A percentile compares a stretch with the other conserved stretches of the same genome.
These are phyloP conservation scores for Clavulina sp. DNA, from an alignment of 768 basidiomycete genomes.

Conservation along the genomic window DNA sequence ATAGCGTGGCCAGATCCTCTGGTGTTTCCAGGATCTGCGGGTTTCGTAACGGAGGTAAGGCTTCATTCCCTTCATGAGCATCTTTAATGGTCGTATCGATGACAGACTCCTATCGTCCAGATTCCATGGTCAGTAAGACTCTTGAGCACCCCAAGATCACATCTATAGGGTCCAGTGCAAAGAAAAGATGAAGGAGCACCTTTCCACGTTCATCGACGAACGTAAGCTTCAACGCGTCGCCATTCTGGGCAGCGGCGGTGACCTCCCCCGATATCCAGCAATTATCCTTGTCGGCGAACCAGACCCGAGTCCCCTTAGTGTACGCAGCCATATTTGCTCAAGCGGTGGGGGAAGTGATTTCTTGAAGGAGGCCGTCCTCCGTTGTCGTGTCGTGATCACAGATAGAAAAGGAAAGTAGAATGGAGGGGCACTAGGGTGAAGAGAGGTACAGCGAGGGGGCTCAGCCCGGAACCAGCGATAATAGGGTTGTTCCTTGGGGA, in stretches of 20 bases:
- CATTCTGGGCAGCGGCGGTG: slow-evolving; percentile 40
- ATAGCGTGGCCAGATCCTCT: slow-evolving; percentile 94
- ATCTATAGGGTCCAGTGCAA: too few relatives aligned
- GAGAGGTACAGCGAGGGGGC: too few relatives aligned
- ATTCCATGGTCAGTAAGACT: slow-evolving; percentile 5
- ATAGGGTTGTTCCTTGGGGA: too few relatives aligned
- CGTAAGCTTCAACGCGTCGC: slow-evolving; percentile 63
- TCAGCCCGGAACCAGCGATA: too few relatives aligned
- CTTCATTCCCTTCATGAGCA: slow-evolving; percentile 61
- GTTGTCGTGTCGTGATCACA: too few relatives aligned
- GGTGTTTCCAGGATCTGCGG: slow-evolving; percentile 92
- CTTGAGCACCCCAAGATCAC: slow-evolving; percentile 5
- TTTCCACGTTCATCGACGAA: slow-evolving; percentile 87
- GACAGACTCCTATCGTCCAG: slow-evolving; percentile 41
- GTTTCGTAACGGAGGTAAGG: slow-evolving; percentile 85
- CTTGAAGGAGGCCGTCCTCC: too few relatives aligned
- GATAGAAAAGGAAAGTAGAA: too few relatives aligned
- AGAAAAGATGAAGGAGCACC: slow-evolving; percentile 30
- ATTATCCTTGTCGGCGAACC: slow-evolving; percentile 85
- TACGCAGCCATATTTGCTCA: slow-evolving; percentile 11
- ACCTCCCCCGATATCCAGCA: slow-evolving; percentile 91
- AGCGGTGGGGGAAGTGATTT: too few relatives aligned
- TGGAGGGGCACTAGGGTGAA: too few relatives aligned
- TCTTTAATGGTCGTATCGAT: slow-evolving; percentile 66
- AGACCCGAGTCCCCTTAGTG: slow-evolving; percentile 15